Conservation (phyloP, 2,329 filamentous ascomycete species). For the Penicillium sp. region DNA sequence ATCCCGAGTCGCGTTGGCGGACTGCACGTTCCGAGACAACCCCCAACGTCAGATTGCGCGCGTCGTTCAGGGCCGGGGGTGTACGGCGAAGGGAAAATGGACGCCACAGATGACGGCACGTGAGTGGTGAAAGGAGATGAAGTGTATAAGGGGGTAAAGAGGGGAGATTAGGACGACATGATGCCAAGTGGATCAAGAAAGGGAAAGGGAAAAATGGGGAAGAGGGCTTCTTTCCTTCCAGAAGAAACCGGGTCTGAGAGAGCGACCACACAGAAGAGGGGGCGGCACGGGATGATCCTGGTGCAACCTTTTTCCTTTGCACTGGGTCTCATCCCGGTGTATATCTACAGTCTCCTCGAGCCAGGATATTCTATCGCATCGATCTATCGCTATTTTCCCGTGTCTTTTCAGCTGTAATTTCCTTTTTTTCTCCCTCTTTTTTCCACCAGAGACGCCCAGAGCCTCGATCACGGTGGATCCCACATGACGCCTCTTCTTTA, state of each 20-base stretch:
- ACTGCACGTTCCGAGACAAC: conserved; percentile 24
- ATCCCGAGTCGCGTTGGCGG: conserved; percentile 23
- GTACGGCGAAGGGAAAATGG: conserved; percentile 3
- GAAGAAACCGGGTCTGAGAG: neutral
- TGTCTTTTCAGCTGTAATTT: neutral
- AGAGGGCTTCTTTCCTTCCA: conserved; percentile 5
- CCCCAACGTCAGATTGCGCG: conserved; percentile 2
- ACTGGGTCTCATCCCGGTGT: no score
- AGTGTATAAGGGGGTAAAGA: neutral
- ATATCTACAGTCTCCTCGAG: no score
- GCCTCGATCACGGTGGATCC: conserved; percentile 21
- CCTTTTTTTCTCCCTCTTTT: neutral
- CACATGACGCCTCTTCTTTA: conserved; percentile 6
- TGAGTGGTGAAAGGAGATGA: conserved; percentile 1
- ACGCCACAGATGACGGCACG: conserved; percentile 18
- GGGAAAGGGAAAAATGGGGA: neutral
- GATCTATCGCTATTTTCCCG: neutral
- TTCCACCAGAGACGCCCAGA: conserved; percentile 2
- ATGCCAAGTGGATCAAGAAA: neutral
- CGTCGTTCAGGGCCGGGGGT: neutral
- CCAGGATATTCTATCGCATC: no score
- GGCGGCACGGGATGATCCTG: neutral
- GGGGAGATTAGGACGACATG: conserved; percentile 10
- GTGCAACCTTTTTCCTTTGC: neutral
- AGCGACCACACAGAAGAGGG: neutral